These are phyloP conservation scores for Cyberlindnera mycetangii DNA, from an alignment of 805 yeast genomes.

Conservation along the genomic window DNA sequence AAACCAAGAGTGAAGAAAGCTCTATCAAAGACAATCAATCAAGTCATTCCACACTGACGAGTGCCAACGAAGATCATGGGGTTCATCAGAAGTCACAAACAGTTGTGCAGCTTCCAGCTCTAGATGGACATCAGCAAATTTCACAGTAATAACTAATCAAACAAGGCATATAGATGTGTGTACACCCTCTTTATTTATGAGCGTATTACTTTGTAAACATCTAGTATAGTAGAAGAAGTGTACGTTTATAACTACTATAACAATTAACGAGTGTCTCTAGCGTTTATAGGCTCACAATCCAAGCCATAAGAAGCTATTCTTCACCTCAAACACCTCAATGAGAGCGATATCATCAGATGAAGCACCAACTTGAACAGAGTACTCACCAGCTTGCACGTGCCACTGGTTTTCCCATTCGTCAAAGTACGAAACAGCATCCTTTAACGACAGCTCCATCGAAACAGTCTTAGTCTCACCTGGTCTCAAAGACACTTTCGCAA, in stretches of 20 bases:
- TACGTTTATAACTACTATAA: too few species aligned
- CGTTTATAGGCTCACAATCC: too few species aligned
- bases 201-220: too few species aligned
- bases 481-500: conserved; percentile 44
- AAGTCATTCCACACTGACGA: conserved; percentile 9
- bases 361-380: conserved; percentile 47
- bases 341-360: conserved; percentile 31
- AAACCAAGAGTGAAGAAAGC: conserved; percentile 17
- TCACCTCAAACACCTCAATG: conserved; percentile 23
- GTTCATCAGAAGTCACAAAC: background rate
- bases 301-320: conserved; percentile 26
- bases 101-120: background rate
- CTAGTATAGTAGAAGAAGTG: too few species aligned
- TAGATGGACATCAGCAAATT: background rate
- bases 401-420: conserved; percentile 47
- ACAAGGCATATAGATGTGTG: too few species aligned
- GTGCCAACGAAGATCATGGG: conserved; percentile 2
- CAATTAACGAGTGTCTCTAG: too few species aligned
- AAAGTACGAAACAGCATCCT: conserved; percentile 52
- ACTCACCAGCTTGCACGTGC: conserved; percentile 50
- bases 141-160: background rate
- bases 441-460: conserved; percentile 37
- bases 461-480: conserved; percentile 43
- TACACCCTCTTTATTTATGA: too few species aligned
- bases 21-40: conserved; percentile 10